Conservation (phyloP, 148 eudicot genomes). For the Spergularia marina region DNA sequence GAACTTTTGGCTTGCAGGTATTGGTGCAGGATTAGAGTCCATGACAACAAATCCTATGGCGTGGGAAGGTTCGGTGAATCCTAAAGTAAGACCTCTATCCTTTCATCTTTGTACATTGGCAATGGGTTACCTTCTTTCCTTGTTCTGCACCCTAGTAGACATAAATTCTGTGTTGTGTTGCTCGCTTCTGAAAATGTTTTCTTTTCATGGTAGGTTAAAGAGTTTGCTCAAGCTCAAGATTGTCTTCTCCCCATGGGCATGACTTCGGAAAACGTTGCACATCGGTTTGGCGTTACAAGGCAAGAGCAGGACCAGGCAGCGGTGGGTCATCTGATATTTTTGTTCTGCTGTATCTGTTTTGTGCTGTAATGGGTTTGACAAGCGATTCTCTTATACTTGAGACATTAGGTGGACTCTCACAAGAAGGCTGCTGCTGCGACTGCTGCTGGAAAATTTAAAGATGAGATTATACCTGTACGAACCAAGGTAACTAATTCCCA, state of each 20-base stretch:
- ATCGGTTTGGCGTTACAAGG: constrained; percentile 79
- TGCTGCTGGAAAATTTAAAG: constrained; percentile 87
- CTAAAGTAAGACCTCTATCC: constrained; percentile 46
- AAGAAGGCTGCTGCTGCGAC: constrained; percentile 96
- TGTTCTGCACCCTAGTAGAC: neutral
- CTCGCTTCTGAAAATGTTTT: neutral
- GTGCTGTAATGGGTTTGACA: neutral
- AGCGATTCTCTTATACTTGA: constrained; percentile 18
- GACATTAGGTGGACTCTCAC: constrained; percentile 89
- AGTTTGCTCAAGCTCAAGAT: constrained; percentile 73
- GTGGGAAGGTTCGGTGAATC: constrained; percentile 88
- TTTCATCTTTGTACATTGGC: neutral
- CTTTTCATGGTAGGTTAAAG: constrained; percentile 50
- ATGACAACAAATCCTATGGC: constrained; percentile 91
- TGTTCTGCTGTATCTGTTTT: constrained; percentile 3
- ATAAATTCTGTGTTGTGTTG: neutral
- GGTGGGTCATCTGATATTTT: constrained; percentile 40
- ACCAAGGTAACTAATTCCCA: constrained; percentile 67
- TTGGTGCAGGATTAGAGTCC: constrained; percentile 94
- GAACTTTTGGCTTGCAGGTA: constrained; percentile 46
- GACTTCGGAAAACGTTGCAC: constrained; percentile 96
- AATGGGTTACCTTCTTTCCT: neutral
- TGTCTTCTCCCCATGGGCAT: constrained; percentile 98
- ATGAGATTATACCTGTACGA: constrained; percentile 77
- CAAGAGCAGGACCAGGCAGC: constrained; percentile 98